These are phyloP conservation scores for Wickerhamomyces queroliae DNA, from an alignment of 805 yeast genomes.

Conservation along the genomic window DNA sequence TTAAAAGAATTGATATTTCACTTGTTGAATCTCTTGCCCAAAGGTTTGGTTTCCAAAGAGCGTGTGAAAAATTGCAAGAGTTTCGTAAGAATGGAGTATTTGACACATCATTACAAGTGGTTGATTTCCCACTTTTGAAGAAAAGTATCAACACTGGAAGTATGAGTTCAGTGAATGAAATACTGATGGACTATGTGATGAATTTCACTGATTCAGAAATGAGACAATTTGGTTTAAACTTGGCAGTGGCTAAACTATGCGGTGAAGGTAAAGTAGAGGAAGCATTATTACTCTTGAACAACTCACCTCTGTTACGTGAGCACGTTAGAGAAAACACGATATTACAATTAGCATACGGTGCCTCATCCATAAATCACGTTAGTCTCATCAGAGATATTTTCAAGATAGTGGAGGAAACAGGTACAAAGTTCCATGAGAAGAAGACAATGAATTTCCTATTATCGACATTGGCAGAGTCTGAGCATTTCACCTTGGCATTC, in stretches of 20 bases:
- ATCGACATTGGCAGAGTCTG: neutral
- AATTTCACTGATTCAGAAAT: neutral
- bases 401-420: neutral
- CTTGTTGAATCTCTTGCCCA: slow-evolving; percentile 7
- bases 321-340: slow-evolving; percentile 8
- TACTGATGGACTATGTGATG: neutral
- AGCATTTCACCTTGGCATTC: neutral
- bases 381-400: neutral
- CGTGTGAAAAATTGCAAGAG: slow-evolving; percentile 4
- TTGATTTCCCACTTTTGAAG: slow-evolving; percentile 13
- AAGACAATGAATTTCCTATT: neutral
- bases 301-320: neutral
- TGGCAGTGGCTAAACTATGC: slow-evolving; percentile 8
- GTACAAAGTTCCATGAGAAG: neutral
- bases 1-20: slow-evolving; percentile 4
- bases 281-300: slow-evolving; percentile 4
- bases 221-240: slow-evolving; percentile 11
- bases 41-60: slow-evolving; percentile 6
- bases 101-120: slow-evolving; percentile 5
- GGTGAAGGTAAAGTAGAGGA: slow-evolving; percentile 1
- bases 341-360: slow-evolving; percentile 5
- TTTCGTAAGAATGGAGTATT: slow-evolving; percentile 1
- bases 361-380: neutral
- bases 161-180: neutral
- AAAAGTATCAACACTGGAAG: neutral